Base-by-base conservation (phyloP, 441 rosid species). In the Corymbia calophylla region DNA sequence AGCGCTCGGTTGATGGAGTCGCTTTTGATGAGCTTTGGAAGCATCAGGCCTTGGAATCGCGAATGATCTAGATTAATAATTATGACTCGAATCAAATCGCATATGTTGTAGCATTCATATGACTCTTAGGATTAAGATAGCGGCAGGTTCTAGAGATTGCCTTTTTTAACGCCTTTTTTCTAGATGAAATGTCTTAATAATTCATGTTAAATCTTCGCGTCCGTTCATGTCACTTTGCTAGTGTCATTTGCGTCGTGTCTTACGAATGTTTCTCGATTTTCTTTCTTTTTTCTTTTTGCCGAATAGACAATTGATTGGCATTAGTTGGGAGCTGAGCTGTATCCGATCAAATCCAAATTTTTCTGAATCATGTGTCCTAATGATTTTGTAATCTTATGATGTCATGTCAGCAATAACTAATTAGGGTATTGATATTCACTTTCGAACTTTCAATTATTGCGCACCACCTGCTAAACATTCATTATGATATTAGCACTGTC, bases 161-260 rank as follows among this genome's bases (percentile, higher is more conserved):
- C 51, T 39, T 73, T 21, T 9, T 21, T 9, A 9, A 14, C 7
- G 5, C 15, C 48, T 3, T 39, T 10, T 35, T 73, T 35, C 16
- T 0, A 0, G 44, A 19, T 73, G 6, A 73, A 73, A 10, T 6
- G 2, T 8, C 8, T 12, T 5, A 0, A 0, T 15, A 6, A 39
- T 39, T 73, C 9, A 39, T 0, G 9, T 73, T 39, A 47, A 39
- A 73, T 39, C 8, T 39, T 73, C 5, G 0, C 4, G 8, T 44
- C 25, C 4, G 8, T 77, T 15, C 5, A 13, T 6, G 3, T 23
- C n/a, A 44, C 17, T 0, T 0, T 0, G 9, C 3, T 0, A 6
- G 0, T 23, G n/a, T 77, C 84, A 44, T 77, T 44, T 7, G 84
- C 84, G 35, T 19, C n/a, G n/a, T 0, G 1, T 35, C 9, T 9